A percentile compares a stretch with the other conserved stretches of the same genome.
Conservation (phyloP, 257 asterid genomes). For the Linaria vulgaris region DNA sequence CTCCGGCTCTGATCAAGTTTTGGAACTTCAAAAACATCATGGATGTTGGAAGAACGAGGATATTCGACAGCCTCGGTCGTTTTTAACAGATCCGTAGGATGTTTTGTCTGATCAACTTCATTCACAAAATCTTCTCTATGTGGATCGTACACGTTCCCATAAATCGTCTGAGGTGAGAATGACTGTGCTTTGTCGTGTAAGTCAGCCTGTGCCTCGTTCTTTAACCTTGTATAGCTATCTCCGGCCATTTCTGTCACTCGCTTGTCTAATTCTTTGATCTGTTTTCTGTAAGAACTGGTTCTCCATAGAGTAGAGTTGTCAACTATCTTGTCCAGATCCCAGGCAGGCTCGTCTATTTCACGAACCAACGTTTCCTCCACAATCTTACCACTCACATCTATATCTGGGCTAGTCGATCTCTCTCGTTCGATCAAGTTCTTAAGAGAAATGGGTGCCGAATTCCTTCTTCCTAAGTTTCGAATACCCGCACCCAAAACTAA, state of each 20-base stretch:
- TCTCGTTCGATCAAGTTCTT: conserved; percentile 44
- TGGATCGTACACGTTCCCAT: conserved; percentile 25
- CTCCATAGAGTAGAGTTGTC: conserved; percentile 40
- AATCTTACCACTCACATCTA: conserved; percentile 30
- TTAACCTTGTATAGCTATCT: conserved; percentile 29
- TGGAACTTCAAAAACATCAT: conserved; percentile 95
- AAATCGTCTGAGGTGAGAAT: conserved; percentile 45
- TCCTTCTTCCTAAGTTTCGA: conserved; percentile 50
- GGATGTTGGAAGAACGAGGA: conserved; percentile 45
- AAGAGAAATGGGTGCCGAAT: conserved; percentile 51
- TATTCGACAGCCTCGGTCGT: conserved; percentile 27
- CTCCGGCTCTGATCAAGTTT: conserved; percentile 34
- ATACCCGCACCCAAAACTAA: conserved; percentile 26
- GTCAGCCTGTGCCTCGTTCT: conserved; percentile 30
- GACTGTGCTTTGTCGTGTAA: conserved; percentile 36
- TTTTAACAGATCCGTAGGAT: conserved; percentile 20
- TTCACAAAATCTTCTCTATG: conserved; percentile 22
- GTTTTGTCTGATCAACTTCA: conserved; percentile 32
- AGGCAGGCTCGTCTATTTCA: conserved; percentile 31
- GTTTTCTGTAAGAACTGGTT: conserved; percentile 52
- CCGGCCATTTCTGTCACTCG: conserved; percentile 72
- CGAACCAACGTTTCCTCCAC: conserved; percentile 38
- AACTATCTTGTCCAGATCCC: conserved; percentile 40
- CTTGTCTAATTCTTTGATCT: conserved; percentile 60
- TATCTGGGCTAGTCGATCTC: conserved; percentile 35